Evolutionary conservation across 495 filamentous ascomycete species (phyloP), one percentile per base, ranked within the genome.

Genomic region (Aspergillus diversus): DNA sequence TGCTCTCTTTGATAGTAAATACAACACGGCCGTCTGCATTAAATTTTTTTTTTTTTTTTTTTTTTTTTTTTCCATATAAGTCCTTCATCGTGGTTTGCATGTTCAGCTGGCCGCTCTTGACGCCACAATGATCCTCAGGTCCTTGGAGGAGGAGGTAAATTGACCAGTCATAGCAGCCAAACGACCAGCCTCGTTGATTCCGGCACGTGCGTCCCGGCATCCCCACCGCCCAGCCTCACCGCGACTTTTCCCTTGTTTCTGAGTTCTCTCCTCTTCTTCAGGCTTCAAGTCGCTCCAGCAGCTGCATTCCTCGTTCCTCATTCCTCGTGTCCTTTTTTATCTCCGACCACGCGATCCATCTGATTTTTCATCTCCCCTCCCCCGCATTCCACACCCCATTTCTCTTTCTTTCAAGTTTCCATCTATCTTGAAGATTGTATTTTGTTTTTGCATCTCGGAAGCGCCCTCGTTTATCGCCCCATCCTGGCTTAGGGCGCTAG

Each of bases 171-270:
- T 4, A n/a, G 15, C 15, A 17, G 47, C 47, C 16, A 60, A 50
- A 37, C 62, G 67, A 64, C 66, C 73, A 72, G 60, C 71, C 66
- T 65, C 60, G 34, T 63, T 63, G 57, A 33, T 51, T 57, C 51
- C 56, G 66, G 75, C 66, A 74, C 70, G 75, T 75, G 75, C 67
- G 49, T 17, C 47, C 33, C 17, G 33, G 32, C 33, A 12, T 66
- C 51, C 21, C 57, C 57, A 56, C 60, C 71, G 69, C 74, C 60
- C 56, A 66, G 59, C 71, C 66, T 76, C 76, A 78, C 76, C 76
- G 74, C 71, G 73, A 73, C 55, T 76, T 68, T 70, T 71, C 68
- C 70, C 68, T 51, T 55, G 49, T 64, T 66, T 59, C 46, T 63
- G 64, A 55, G 27, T 49, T 61, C 37, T 42, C 67, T 59, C 9